phyloP scores from a whole-genome alignment of 768 basidiomycete species.

The Kwoniella pini region DNA sequence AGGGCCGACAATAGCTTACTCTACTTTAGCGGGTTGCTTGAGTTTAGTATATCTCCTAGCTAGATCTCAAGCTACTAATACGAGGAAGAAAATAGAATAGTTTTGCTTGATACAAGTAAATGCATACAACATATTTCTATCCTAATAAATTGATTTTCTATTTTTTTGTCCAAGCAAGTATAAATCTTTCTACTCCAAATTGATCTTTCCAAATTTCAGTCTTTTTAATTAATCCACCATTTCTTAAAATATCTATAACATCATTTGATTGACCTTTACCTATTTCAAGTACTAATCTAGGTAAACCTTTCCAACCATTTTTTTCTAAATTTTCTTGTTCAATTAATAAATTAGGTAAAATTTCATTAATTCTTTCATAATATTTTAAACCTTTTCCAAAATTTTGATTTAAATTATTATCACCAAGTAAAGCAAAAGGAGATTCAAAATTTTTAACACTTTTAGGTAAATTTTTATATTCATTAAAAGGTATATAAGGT shows the following conservation, averaged over 20 bases:
- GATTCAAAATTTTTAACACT: conserved; percentile 81
- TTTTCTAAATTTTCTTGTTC: conserved; percentile 4
- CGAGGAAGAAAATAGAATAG: neutral
- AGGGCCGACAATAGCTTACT: conserved; percentile 51
- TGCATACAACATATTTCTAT: conserved; percentile 6
- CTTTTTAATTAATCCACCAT: conserved; percentile 54
- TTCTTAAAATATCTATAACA: conserved; percentile 64
- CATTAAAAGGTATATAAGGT: conserved; percentile 69
- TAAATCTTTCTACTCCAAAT: conserved; percentile 73
- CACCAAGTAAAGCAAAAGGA: conserved; percentile 75
- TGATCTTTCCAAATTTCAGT: conserved; percentile 77
- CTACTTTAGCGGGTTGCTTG: conserved; percentile 34
- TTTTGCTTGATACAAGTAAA: neutral
- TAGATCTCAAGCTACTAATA: neutral
- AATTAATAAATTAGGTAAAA: conserved; percentile 62
- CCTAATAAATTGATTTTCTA: too few species aligned
- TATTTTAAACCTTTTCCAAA: conserved; percentile 63
- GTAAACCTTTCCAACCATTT: conserved; percentile 17
- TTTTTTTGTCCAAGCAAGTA: conserved; percentile 52
- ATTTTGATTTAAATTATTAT: conserved; percentile 53
- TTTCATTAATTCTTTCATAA: conserved; percentile 69
- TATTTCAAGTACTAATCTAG: conserved; percentile 71
- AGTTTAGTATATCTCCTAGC: conserved; percentile 15
- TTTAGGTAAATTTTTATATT: conserved; percentile 66
- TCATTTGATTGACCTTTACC: conserved; percentile 69